phyloP scores from a whole-genome alignment of 2,329 filamentous ascomycete species.

The Stachybotrys elegans region DNA sequence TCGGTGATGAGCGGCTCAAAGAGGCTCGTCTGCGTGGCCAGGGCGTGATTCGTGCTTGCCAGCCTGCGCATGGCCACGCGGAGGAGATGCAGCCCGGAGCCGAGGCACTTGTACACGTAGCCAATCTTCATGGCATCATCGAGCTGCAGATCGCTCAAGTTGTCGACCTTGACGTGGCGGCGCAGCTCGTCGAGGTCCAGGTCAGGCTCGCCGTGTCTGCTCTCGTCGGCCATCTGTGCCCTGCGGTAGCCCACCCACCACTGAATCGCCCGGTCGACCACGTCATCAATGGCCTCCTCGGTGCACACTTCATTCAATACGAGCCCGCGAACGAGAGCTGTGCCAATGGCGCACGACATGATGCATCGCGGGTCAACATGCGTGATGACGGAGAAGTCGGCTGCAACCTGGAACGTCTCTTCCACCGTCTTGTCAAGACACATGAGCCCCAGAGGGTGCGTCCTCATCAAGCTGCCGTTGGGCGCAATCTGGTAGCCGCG shows the following conservation, averaged over 20 bases:
- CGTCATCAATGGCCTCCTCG: conserved; percentile 33
- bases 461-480: conserved; percentile 50
- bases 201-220: conserved; percentile 21
- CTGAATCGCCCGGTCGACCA: conserved; percentile 31
- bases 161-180: conserved; percentile 30
- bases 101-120: conserved; percentile 50
- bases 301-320: conserved; percentile 36
- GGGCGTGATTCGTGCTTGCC: conserved; percentile 7
- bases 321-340: conserved; percentile 40
- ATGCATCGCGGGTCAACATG: conserved; percentile 48
- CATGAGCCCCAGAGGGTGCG: conserved; percentile 44
- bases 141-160: conserved; percentile 34
- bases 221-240: conserved; percentile 14
- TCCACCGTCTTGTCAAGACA: conserved; percentile 33
- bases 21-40: conserved; percentile 15
- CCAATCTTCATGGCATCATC: conserved; percentile 42
- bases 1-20: conserved; percentile 45
- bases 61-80: conserved; percentile 35
- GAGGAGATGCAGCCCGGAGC: conserved; percentile 38
- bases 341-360: conserved; percentile 41
- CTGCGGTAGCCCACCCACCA: conserved; percentile 29
- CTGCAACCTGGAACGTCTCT: conserved; percentile 38
- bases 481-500: conserved; percentile 35
- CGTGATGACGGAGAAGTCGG: conserved; percentile 37
- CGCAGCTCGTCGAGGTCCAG: conserved; percentile 36